Evolutionary conservation across 768 basidiomycete species (phyloP), one percentile per base, ranked within the genome.

Genomic region (Tulasnella sp.): DNA sequence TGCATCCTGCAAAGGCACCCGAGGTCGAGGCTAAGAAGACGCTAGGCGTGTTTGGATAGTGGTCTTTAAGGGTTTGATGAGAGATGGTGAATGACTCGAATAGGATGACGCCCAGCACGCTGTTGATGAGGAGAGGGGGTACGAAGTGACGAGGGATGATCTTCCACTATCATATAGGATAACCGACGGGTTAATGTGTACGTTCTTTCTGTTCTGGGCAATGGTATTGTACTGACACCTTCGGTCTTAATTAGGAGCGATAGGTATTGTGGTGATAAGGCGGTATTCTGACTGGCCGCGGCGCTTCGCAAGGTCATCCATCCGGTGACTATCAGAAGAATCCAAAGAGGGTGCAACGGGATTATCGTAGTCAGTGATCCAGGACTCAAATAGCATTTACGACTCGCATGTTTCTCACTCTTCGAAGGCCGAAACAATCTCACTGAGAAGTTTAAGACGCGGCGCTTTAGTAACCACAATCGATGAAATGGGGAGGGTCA

Each of bases 131-230:
- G 9, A 62, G 60, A 45, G 62, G 62, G 10, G 62, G 62, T 17
- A 62, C 21, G 38, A 62, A 62, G 49, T 62, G 62, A 3, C 62
- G 49, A n/a, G 62, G 62, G 30, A 62, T 61, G 34, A 62, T 51
- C 19, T 51, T 44, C 38, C 45, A 48, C 62, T 62, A 45, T 11
- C n/a, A 25, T 17, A 34, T 19, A 44, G 24, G 15, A 59, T 19
- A 1, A 22, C 4, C 15, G 31, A 50, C 59, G 25, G 50, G 9
- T 52, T 27, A 12, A 7, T 21, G 4, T 12, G 50, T 34, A 31
- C 31, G 50, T 29, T 29, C 21, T 38, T 19, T 22, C 21, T n/a
- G n/a, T 10, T 4, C n/a, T 34, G 27, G 21, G 43, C 34, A 22
- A 10, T 42, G 42, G 25, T 42, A 10, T 30, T 9, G 51, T 30